phyloP scores from a whole-genome alignment of 768 basidiomycete genomes.

The Pleurotus sapidus region DNA sequence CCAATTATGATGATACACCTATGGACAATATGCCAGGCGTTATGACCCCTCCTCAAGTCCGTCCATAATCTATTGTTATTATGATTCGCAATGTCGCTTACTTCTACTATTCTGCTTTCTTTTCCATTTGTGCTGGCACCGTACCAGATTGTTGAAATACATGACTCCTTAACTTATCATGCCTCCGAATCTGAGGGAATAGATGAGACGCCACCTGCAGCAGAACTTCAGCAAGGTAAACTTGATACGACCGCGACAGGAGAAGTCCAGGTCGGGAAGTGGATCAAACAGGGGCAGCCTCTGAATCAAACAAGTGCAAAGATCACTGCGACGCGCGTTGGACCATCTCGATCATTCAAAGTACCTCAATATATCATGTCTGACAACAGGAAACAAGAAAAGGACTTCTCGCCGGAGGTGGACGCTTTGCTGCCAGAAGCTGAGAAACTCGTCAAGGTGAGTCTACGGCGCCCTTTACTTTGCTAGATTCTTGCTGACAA shows the following conservation, averaged over 20 bases:
- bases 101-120: conserved; percentile 33
- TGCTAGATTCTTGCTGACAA: background rate
- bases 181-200: conserved; percentile 12
- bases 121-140: conserved; percentile 31
- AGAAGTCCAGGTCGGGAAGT: background rate
- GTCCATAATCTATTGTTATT: conserved; percentile 40
- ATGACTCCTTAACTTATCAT: conserved; percentile 27
- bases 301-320: conserved; percentile 37
- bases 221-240: conserved; percentile 13
- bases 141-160: conserved; percentile 21
- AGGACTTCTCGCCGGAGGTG: conserved; percentile 85
- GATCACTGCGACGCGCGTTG: conserved; percentile 59
- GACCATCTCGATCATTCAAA: conserved; percentile 24
- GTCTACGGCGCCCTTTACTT: conserved; percentile 17
- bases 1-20: conserved; percentile 10
- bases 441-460: conserved; percentile 67
- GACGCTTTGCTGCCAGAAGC: conserved; percentile 71
- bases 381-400: conserved; percentile 81
- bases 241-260: background rate
- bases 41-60: conserved; percentile 34
- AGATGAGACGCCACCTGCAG: background rate
- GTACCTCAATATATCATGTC: conserved; percentile 56
- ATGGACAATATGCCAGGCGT: conserved; percentile 33
- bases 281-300: background rate
- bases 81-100: conserved; percentile 11